phyloP scores from a whole-genome alignment of 352 stramenopile genomes.

The Globisporangium mamillatum region DNA sequence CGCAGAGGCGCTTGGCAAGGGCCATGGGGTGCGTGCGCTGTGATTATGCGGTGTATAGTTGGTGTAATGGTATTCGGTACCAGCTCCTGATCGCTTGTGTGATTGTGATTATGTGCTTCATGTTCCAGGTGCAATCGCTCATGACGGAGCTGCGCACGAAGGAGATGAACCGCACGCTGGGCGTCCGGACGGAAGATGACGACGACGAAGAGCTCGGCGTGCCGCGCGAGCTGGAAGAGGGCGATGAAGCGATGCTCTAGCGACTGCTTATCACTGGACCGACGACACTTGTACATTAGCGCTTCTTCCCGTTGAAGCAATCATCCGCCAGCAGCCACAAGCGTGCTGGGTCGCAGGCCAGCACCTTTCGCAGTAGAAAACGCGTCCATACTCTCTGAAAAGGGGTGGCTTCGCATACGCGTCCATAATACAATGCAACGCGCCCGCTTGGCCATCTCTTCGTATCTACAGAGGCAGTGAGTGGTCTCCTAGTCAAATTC shows the following conservation, averaged over 20 bases:
- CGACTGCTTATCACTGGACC: too few species aligned
- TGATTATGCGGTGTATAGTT: not conserved
- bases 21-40: conserved; percentile 26
- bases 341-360: not conserved
- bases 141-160: conserved; percentile 58
- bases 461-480: not conserved
- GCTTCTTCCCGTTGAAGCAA: not conserved
- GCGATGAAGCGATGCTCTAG: conserved; percentile 44
- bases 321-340: not conserved
- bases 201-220: conserved; percentile 6
- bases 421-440: not conserved
- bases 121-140: conserved; percentile 50
- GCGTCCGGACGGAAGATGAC: conserved; percentile 17
- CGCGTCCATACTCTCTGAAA: too few species aligned
- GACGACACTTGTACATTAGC: conserved; percentile 12
- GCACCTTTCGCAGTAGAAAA: not conserved
- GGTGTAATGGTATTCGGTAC: not conserved
- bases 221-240: conserved; percentile 16
- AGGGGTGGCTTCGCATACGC: not conserved
- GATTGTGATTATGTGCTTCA: not conserved
- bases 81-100: not conserved
- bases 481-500: not conserved
- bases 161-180: conserved; percentile 39
- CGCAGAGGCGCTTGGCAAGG: conserved; percentile 54
- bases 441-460: not conserved